A percentile compares a stretch with the other conserved stretches of the same genome.
phyloP scores from a whole-genome alignment of 352 stramenopile species.

The Phytophthora citricola region DNA sequence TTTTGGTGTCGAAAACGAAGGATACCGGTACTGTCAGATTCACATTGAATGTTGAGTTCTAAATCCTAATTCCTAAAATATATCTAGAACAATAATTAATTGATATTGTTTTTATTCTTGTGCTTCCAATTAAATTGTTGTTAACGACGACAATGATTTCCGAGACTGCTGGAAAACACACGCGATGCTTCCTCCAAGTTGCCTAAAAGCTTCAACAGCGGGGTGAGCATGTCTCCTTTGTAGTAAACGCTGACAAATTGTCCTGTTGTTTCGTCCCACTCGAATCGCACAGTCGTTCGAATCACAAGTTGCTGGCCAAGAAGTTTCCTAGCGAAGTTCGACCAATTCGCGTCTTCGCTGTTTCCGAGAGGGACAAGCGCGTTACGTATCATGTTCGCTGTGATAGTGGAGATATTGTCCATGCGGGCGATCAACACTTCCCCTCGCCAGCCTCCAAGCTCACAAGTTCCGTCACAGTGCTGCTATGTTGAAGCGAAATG shows the following conservation, averaged over 20 bases:
- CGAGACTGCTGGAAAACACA: neutral
- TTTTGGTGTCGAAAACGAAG: neutral
- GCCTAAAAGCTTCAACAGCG: neutral
- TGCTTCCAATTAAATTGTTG: too few relatives aligned
- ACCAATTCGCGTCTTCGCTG: neutral
- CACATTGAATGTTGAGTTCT: too few relatives aligned
- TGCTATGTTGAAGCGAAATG: neutral
- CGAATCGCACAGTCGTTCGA: neutral
- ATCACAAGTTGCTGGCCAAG: neutral
- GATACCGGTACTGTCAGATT: too few relatives aligned
- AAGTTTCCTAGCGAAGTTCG: neutral
- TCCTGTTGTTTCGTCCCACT: neutral
- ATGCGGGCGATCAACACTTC: neutral
- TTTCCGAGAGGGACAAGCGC: neutral
- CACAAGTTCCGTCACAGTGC: neutral
- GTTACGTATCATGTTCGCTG: neutral
- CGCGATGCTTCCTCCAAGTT: neutral
- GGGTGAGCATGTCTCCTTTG: neutral
- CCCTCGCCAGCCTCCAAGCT: neutral
- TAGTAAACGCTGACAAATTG: neutral
- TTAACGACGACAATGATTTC: neutral
- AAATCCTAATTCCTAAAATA: too few relatives aligned
- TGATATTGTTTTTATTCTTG: too few relatives aligned
- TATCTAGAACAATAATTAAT: too few relatives aligned
- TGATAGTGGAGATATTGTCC: neutral